Evolutionary conservation across 1,139 yeast species (phyloP).

Genomic region (Pneumocystis canis): DNA sequence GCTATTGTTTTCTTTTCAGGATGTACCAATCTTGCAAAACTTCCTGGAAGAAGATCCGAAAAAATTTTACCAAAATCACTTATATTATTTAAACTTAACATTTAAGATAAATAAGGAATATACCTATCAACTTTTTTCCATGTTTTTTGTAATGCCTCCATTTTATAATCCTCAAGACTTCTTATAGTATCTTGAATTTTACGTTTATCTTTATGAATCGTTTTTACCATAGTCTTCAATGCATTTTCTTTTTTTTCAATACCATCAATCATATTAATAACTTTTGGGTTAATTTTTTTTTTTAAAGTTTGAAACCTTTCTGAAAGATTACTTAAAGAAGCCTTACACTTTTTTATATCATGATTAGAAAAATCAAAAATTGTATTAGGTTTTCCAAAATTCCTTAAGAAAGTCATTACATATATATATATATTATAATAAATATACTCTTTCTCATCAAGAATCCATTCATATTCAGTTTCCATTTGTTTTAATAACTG

Average conservation of each 20-base stretch:
- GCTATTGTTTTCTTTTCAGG: slow-evolving; percentile 69
- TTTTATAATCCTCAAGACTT: slow-evolving; percentile 75
- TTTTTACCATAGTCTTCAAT: slow-evolving; percentile 63
- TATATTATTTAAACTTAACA: background rate
- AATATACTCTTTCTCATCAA: slow-evolving; percentile 43
- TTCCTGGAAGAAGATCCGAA: slow-evolving; percentile 74
- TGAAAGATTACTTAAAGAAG: slow-evolving; percentile 41
- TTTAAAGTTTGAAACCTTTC: slow-evolving; percentile 62
- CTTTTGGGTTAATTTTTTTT: slow-evolving; percentile 72
- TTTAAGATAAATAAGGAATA: background rate
- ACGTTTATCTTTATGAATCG: slow-evolving; percentile 78
- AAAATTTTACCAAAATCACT: slow-evolving; percentile 83
- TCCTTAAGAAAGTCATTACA: slow-evolving; percentile 7
- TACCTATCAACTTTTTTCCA: slow-evolving; percentile 62
- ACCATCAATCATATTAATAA: slow-evolving; percentile 86
- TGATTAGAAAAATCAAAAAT: slow-evolving; percentile 34
- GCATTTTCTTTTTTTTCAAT: slow-evolving; percentile 79
- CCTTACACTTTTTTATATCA: slow-evolving; percentile 47
- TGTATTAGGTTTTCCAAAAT: slow-evolving; percentile 27
- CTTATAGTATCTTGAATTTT: slow-evolving; percentile 80
- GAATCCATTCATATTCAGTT: slow-evolving; percentile 56
- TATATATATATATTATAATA: slow-evolving; percentile 27
- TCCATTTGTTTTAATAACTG: slow-evolving; percentile 36
- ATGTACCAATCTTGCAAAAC: slow-evolving; percentile 80
- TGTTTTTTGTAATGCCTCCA: slow-evolving; percentile 67